Evolutionary conservation across 352 stramenopile genomes (phyloP).

Genomic region (Phytophthora colocasiae): DNA sequence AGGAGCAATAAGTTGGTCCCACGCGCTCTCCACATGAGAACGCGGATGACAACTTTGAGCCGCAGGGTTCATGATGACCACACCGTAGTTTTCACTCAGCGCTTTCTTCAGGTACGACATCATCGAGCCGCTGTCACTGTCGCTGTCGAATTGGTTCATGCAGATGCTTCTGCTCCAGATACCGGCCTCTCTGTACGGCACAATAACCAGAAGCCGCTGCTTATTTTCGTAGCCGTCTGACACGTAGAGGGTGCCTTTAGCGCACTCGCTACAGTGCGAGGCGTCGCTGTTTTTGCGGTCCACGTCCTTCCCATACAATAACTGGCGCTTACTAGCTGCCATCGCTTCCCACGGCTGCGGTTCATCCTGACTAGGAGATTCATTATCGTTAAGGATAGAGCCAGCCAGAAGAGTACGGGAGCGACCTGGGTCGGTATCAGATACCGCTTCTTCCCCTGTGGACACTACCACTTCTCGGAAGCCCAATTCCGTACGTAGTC

Average conservation of each 20-base stretch:
- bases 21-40: slow-evolving; percentile 78
- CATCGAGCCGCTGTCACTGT: slow-evolving; percentile 79
- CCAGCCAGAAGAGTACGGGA: slow-evolving; percentile 22
- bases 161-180: slow-evolving; percentile 89
- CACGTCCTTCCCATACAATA: slow-evolving; percentile 38
- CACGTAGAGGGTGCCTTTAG: slow-evolving; percentile 75
- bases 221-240: slow-evolving; percentile 69
- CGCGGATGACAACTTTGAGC: slow-evolving; percentile 78
- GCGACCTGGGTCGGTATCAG: slow-evolving; percentile 37
- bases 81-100: slow-evolving; percentile 80
- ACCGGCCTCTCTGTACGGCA: slow-evolving; percentile 85
- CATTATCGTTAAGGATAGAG: slow-evolving; percentile 23
- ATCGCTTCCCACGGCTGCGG: slow-evolving; percentile 37
- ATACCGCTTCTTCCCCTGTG: slow-evolving; percentile 50
- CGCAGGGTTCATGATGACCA: slow-evolving; percentile 85
- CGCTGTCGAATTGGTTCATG: slow-evolving; percentile 68
- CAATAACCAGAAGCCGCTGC: slow-evolving; percentile 78
- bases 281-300: slow-evolving; percentile 38
- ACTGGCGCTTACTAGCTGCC: slow-evolving; percentile 34
- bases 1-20: slow-evolving; percentile 80
- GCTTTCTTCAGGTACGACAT: slow-evolving; percentile 83
- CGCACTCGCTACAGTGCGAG: slow-evolving; percentile 57
- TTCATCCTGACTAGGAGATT: slow-evolving; percentile 19
- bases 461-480: slow-evolving; percentile 75
- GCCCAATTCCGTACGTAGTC: slow-evolving; percentile 64